phyloP scores from a whole-genome alignment of 129 eudicot species.

The Dittrichia graveolens region DNA sequence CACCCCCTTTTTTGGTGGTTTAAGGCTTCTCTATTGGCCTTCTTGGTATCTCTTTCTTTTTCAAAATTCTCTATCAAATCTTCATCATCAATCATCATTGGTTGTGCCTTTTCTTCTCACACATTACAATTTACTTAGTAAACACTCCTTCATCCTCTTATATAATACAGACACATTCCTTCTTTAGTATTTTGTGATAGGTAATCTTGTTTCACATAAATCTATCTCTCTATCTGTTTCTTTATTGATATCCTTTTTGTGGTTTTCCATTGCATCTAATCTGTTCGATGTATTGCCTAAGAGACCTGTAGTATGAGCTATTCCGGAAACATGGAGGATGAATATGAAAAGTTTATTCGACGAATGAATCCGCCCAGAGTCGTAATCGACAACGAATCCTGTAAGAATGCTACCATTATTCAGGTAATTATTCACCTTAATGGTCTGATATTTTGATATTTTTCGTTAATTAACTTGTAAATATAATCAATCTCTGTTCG shows the following conservation, averaged over 20 bases:
- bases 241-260: neutral
- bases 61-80: conserved; percentile 18
- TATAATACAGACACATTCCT: conserved; percentile 33
- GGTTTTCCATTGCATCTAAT: conserved; percentile 8
- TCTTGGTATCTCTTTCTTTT: conserved; percentile 30
- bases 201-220: conserved; percentile 25
- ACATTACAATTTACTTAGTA: conserved; percentile 33
- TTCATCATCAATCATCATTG: conserved; percentile 35
- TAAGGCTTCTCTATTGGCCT: conserved; percentile 44
- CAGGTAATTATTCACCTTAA: conserved; percentile 49
- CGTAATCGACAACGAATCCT: conserved; percentile 80
- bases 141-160: conserved; percentile 37
- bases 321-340: conserved; percentile 90
- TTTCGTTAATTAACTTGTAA: conserved; percentile 11
- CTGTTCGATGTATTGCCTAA: conserved; percentile 40
- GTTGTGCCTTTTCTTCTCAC: conserved; percentile 28
- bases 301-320: conserved; percentile 59
- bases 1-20: conserved; percentile 32
- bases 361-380: conserved; percentile 98
- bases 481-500: conserved; percentile 4
- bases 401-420: conserved; percentile 77
- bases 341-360: conserved; percentile 89
- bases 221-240: conserved; percentile 3
- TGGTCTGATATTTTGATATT: neutral
- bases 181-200: conserved; percentile 24